phyloP scores from a whole-genome alignment of 331 rosid species.

The Prunus yedoensis region DNA sequence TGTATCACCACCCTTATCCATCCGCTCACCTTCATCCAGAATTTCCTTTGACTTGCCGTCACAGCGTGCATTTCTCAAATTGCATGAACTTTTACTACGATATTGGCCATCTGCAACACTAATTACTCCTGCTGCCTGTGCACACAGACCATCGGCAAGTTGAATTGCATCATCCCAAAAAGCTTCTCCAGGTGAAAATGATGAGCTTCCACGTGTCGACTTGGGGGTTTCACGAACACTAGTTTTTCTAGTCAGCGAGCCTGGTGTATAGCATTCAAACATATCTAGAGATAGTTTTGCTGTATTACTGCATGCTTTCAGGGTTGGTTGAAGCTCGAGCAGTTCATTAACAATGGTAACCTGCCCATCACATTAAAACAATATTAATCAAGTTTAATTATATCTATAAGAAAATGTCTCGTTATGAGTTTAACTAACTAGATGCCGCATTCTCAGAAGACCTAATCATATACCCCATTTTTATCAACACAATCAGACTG shows the following conservation, averaged over 20 bases:
- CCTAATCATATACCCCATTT: constrained; percentile 34
- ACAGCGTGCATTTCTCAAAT: constrained; percentile 40
- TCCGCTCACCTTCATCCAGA: constrained; percentile 40
- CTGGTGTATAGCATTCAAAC: constrained; percentile 67
- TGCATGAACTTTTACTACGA: constrained; percentile 44
- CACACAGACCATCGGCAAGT: constrained; percentile 74
- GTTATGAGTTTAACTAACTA: background rate
- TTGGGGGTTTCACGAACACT: constrained; percentile 58
- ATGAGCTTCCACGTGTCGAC: constrained; percentile 74
- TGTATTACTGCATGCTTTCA: constrained; percentile 62
- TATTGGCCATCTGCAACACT: constrained; percentile 33
- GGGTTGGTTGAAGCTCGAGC: constrained; percentile 36
- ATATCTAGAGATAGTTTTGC: constrained; percentile 38
- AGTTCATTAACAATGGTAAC: constrained; percentile 38
- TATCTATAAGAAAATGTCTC: background rate
- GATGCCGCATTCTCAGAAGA: constrained; percentile 31
- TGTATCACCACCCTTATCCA: constrained; percentile 30
- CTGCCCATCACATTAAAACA: constrained; percentile 35
- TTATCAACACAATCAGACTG: constrained; percentile 34
- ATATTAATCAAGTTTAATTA: background rate
- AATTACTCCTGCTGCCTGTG: constrained; percentile 42
- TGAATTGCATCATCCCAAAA: constrained; percentile 95
- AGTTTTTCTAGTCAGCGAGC: constrained; percentile 54
- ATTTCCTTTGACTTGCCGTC: constrained; percentile 48
- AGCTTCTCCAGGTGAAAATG: constrained; percentile 92